A percentile compares a stretch with the other conserved stretches of the same genome.
Conservation (phyloP, 208 protist genomes). For the Endotrypanum monterogeii region DNA sequence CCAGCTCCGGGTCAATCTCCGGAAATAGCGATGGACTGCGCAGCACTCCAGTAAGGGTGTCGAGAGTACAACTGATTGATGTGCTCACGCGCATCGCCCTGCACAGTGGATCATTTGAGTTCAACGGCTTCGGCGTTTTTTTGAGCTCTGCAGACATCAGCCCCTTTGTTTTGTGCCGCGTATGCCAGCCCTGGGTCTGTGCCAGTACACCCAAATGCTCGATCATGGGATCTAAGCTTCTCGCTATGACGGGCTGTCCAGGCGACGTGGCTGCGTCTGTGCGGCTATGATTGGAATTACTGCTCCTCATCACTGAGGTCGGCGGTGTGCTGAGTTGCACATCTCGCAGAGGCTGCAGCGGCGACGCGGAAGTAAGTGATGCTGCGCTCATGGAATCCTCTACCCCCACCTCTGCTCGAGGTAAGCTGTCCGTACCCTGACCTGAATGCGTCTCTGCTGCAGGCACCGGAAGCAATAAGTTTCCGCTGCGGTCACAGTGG, state of each 20-base stretch:
- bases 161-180: slow-evolving; percentile 12
- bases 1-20: slow-evolving; percentile 26
- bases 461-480: neutral
- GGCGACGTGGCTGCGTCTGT: neutral
- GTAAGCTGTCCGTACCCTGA: neutral
- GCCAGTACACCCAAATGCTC: slow-evolving; percentile 20
- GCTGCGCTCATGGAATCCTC: neutral
- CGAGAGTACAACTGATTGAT: slow-evolving; percentile 22
- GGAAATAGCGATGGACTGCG: neutral
- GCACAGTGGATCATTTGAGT: neutral
- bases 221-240: neutral
- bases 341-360: neutral
- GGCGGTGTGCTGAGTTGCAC: neutral
- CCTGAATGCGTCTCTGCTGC: neutral
- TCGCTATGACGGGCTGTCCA: neutral
- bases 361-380: neutral
- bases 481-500: too few species aligned
- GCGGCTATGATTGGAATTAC: neutral
- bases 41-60: slow-evolving; percentile 13
- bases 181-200: slow-evolving; percentile 21
- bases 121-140: slow-evolving; percentile 14
- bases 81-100: slow-evolving; percentile 34
- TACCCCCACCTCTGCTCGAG: neutral
- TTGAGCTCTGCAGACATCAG: slow-evolving; percentile 28
- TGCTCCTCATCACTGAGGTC: neutral